Conservation (phyloP, 345 rosid species). For the Salix exigua region DNA sequence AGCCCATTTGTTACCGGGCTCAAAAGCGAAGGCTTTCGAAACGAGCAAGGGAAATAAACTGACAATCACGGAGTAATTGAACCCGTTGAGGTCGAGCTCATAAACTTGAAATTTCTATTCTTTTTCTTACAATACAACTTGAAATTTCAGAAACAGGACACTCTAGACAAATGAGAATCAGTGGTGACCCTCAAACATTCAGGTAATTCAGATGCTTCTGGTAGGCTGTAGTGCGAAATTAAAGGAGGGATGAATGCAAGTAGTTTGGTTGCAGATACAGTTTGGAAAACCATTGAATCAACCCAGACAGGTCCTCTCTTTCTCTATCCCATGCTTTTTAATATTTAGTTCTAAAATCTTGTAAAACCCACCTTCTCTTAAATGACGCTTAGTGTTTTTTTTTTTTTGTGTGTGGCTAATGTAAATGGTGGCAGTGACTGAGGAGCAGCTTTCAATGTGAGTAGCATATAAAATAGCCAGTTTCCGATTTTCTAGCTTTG, state of each 20-base stretch:
- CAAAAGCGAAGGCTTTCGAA: too few relatives aligned
- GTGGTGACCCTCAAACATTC: too few relatives aligned
- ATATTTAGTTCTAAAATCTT: background rate
- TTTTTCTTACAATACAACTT: too few relatives aligned
- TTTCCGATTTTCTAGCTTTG: background rate
- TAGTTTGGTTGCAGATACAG: slow-evolving; percentile 48
- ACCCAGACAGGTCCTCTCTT: slow-evolving; percentile 40
- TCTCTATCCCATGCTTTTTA: background rate
- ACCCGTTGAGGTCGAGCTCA: too few relatives aligned
- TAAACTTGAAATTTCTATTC: too few relatives aligned
- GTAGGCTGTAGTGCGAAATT: background rate
- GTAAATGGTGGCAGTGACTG: slow-evolving; percentile 45
- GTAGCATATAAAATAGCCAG: slow-evolving; percentile 7
- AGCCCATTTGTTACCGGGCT: too few relatives aligned
- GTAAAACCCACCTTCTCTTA: background rate
- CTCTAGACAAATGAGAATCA: too few relatives aligned
- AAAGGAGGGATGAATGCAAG: slow-evolving; percentile 31
- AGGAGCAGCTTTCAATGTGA: slow-evolving; percentile 74
- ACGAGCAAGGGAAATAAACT: too few relatives aligned
- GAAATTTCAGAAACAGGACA: too few relatives aligned
- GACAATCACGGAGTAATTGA: too few relatives aligned
- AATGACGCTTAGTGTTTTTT: background rate
- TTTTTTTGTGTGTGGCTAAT: background rate
- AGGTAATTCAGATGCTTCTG: background rate
- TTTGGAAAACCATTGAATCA: slow-evolving; percentile 57